Evolutionary conservation across 2,329 filamentous ascomycete species (phyloP).

Genomic region (Septoria petroselini): DNA sequence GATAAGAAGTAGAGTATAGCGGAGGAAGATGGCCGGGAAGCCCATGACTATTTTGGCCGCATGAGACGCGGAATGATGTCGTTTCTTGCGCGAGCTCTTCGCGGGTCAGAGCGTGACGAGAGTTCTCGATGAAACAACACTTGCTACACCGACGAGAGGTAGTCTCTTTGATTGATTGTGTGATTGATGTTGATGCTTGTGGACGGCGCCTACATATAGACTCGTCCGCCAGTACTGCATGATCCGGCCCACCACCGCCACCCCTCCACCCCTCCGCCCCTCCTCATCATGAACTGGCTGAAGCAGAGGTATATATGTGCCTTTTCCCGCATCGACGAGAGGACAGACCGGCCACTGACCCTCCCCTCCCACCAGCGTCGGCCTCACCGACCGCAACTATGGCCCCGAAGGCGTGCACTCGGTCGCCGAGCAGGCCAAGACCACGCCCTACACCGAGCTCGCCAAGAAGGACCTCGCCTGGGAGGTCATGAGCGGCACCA

Average conservation of each 20-base stretch:
- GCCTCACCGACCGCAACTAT: conserved; percentile 94
- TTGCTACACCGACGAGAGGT: no score
- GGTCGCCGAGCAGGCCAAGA: conserved; percentile 75
- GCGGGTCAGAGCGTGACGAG: no score
- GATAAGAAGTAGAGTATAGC: no score
- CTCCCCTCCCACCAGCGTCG: no score
- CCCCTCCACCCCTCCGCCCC: neutral
- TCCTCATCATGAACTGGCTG: conserved; percentile 86
- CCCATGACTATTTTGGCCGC: no score
- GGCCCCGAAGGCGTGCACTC: conserved; percentile 82
- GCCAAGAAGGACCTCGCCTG: conserved; percentile 78
- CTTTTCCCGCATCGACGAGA: conserved; percentile 23
- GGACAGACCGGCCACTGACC: no score
- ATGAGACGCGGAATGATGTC: no score
- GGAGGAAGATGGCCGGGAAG: no score
- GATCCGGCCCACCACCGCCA: neutral
- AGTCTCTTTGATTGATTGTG: no score
- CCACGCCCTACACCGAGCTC: conserved; percentile 75
- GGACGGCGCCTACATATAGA: neutral
- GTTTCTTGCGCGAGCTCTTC: no score
- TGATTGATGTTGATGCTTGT: no score
- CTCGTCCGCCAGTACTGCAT: neutral
- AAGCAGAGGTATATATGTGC: conserved; percentile 72
- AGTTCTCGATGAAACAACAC: neutral
- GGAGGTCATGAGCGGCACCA: conserved; percentile 75